phyloP scores from a whole-genome alignment of 257 asterid genomes.

The Phtheirospermum japonicum region DNA sequence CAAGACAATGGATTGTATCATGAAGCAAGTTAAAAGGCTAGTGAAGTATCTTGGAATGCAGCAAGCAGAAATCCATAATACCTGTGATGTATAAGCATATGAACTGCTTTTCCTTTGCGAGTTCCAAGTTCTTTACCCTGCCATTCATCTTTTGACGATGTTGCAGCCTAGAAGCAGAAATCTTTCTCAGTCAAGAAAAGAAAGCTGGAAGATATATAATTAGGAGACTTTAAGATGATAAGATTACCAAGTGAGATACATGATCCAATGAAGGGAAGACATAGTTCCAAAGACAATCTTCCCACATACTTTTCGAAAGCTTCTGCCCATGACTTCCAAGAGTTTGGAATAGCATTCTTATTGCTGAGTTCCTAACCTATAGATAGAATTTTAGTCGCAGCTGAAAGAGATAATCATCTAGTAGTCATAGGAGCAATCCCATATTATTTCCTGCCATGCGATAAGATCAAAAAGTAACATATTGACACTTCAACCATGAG shows the following conservation, averaged over 20 bases:
- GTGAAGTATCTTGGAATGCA: constrained; percentile 6
- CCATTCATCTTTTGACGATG: constrained; percentile 99
- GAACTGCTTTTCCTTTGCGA: constrained; percentile 94
- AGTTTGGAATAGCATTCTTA: constrained; percentile 93
- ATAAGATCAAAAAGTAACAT: constrained; percentile 18
- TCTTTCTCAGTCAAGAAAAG: constrained; percentile 29
- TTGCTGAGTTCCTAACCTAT: constrained; percentile 94
- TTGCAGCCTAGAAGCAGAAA: constrained; percentile 66
- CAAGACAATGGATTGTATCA: constrained; percentile 19
- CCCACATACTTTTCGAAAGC: constrained; percentile 91
- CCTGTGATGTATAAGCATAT: constrained; percentile 99
- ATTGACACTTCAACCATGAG: constrained; percentile 19
- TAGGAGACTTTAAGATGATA: constrained; percentile 36
- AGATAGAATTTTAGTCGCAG: constrained; percentile 30
- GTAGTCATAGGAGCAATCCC: constrained; percentile 28
- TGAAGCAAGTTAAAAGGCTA: constrained; percentile 17
- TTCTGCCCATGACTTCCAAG: constrained; percentile 98
- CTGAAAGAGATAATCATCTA: constrained; percentile 25
- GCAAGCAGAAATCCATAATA: constrained; percentile 30
- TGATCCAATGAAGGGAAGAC: constrained; percentile 84
- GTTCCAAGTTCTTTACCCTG: constrained; percentile 98
- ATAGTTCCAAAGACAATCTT: constrained; percentile 85
- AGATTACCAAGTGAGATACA: constrained; percentile 85
- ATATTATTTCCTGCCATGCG: constrained; percentile 17
- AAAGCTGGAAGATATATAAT: constrained; percentile 17